These are phyloP conservation scores for Penstemon barbatus DNA, from an alignment of 257 asterid species.

Conservation along the genomic window DNA sequence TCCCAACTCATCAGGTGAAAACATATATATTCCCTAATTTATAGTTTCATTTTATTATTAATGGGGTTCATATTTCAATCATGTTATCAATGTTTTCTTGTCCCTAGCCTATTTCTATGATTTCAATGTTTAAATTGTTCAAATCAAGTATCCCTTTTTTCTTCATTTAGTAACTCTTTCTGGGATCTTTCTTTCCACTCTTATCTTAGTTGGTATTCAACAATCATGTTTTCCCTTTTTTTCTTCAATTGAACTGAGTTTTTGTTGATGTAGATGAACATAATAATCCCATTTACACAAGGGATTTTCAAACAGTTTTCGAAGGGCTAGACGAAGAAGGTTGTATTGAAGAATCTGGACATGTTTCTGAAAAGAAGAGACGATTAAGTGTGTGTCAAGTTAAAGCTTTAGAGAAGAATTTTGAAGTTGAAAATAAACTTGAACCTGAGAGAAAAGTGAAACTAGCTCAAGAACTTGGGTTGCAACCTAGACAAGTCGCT, in stretches of 20 bases:
- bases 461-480: constrained; percentile 79
- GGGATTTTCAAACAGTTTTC: constrained; percentile 74
- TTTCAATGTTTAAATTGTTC: background rate
- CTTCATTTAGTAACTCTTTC: constrained; percentile 36
- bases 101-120: constrained; percentile 31
- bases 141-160: constrained; percentile 21
- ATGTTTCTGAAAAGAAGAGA: constrained; percentile 67
- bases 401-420: constrained; percentile 82
- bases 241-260: background rate
- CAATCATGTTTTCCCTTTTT: background rate
- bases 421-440: constrained; percentile 87
- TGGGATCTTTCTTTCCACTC: constrained; percentile 23
- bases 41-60: constrained; percentile 23
- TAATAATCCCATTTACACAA: constrained; percentile 43
- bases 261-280: constrained; percentile 48
- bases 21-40: constrained; percentile 25
- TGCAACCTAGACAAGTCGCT: constrained; percentile 95
- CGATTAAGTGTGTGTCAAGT: constrained; percentile 75
- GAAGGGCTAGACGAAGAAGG: constrained; percentile 81
- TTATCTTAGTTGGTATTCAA: constrained; percentile 20
- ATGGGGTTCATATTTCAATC: background rate
- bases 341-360: constrained; percentile 65
- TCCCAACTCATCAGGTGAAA: constrained; percentile 87
- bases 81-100: constrained; percentile 46
- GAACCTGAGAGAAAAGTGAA: constrained; percentile 88